Conservation (phyloP, 805 yeast genomes). For the Candida suzukii region DNA sequence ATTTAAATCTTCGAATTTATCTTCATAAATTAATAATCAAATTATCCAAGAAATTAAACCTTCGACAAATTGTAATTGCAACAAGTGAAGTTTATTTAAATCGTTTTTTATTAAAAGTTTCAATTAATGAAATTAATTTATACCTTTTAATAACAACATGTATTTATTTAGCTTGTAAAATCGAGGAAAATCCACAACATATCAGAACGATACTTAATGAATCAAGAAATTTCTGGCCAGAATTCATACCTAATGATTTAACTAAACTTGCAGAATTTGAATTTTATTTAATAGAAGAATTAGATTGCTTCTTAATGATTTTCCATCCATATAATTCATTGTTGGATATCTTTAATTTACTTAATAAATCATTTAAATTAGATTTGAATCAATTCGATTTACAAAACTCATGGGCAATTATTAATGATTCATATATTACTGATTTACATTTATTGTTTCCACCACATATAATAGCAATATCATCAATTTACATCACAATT, state of each 20-base stretch:
- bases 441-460: conserved; percentile 79
- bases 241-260: conserved; percentile 84
- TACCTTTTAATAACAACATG: conserved; percentile 80
- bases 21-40: conserved; percentile 69
- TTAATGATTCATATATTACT: conserved; percentile 85
- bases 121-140: conserved; percentile 74
- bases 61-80: conserved; percentile 78
- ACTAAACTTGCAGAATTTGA: conserved; percentile 93
- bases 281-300: conserved; percentile 85
- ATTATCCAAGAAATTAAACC: conserved; percentile 69
- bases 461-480: conserved; percentile 81
- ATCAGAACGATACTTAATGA: conserved; percentile 77
- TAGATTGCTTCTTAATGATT: conserved; percentile 62
- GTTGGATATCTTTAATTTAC: conserved; percentile 40
- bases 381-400: conserved; percentile 55
- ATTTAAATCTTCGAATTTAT: conserved; percentile 64
- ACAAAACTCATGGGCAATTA: conserved; percentile 82
- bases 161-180: conserved; percentile 84
- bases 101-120: conserved; percentile 68
- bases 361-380: conserved; percentile 10
- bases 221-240: conserved; percentile 91
- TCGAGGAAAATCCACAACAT: conserved; percentile 94
- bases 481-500: conserved; percentile 74
- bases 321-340: conserved; percentile 72
- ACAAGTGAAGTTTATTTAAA: conserved; percentile 83